Conservation (phyloP, 495 filamentous ascomycete genomes). For the Lophiostoma macrostomum region DNA sequence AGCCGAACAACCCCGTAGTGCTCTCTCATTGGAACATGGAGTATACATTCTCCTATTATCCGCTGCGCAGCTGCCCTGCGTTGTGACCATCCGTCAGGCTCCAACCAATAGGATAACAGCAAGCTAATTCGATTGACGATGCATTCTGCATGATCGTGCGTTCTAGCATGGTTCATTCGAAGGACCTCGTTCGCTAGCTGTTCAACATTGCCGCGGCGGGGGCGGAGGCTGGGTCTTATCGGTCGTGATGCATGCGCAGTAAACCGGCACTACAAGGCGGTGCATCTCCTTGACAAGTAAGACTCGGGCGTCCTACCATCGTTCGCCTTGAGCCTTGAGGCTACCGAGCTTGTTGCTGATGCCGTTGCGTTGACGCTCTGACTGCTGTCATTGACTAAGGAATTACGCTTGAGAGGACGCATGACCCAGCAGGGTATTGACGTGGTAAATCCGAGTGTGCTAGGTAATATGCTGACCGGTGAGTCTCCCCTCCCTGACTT, state of each 20-base stretch:
- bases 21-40: too few species aligned
- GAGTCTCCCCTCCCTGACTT: neutral
- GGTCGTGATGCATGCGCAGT: neutral
- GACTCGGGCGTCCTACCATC: too few species aligned
- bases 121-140: slow-evolving; percentile 3
- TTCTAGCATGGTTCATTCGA: slow-evolving; percentile 3
- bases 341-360: neutral
- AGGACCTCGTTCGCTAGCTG: neutral
- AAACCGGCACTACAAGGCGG: too few species aligned
- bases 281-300: too few species aligned
- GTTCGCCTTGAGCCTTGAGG: too few species aligned
- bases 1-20: too few species aligned
- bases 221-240: slow-evolving; percentile 1
- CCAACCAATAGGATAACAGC: neutral
- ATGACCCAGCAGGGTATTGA: slow-evolving; percentile 14
- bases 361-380: neutral
- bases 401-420: slow-evolving; percentile 22
- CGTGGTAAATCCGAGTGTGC: slow-evolving; percentile 2
- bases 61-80: neutral
- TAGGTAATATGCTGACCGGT: slow-evolving; percentile 25
- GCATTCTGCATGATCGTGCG: neutral
- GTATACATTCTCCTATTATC: too few species aligned
- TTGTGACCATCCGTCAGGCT: too few species aligned
- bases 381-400: slow-evolving; percentile 22
- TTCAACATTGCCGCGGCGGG: neutral